These are phyloP conservation scores for Brassica rapa DNA, from an alignment of 345 rosid species.

Conservation along the genomic window DNA sequence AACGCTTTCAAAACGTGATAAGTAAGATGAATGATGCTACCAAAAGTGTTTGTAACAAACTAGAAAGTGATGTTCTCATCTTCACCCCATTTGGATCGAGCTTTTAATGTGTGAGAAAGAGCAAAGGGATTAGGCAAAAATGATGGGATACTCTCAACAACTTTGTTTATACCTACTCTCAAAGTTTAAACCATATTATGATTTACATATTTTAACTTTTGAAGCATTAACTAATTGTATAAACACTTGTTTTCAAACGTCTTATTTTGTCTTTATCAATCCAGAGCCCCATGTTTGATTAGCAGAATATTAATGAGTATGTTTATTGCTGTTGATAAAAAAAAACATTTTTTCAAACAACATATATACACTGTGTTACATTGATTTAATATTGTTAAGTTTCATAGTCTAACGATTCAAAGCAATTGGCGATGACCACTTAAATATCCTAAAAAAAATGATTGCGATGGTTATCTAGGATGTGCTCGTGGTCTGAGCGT, in stretches of 20 bases:
- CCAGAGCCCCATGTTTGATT: too few species aligned
- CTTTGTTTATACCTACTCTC: slow-evolving; percentile 30
- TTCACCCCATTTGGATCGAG: slow-evolving; percentile 17
- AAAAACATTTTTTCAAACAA: too few species aligned
- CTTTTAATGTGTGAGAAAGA: slow-evolving; percentile 21
- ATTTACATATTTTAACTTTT: not conserved
- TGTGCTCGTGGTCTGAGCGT: not conserved
- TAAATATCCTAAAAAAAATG: not conserved
- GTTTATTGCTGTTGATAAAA: too few species aligned
- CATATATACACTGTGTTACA: not conserved
- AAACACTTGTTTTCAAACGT: too few species aligned
- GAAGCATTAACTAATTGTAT: not conserved
- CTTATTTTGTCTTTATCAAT: too few species aligned
- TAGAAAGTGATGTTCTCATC: slow-evolving; percentile 36
- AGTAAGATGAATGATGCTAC: not conserved
- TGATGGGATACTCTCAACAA: slow-evolving; percentile 38
- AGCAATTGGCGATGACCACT: too few species aligned
- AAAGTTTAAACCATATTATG: not conserved
- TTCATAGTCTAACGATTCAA: not conserved
- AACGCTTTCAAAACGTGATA: slow-evolving; percentile 15
- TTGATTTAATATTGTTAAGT: not conserved
- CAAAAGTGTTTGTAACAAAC: slow-evolving; percentile 37
- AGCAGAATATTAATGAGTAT: too few species aligned
- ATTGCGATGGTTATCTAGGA: not conserved
- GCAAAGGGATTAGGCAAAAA: slow-evolving; percentile 22